Base-by-base conservation (phyloP, 2,329 filamentous ascomycete species). In the Phialocephala sp. region DNA sequence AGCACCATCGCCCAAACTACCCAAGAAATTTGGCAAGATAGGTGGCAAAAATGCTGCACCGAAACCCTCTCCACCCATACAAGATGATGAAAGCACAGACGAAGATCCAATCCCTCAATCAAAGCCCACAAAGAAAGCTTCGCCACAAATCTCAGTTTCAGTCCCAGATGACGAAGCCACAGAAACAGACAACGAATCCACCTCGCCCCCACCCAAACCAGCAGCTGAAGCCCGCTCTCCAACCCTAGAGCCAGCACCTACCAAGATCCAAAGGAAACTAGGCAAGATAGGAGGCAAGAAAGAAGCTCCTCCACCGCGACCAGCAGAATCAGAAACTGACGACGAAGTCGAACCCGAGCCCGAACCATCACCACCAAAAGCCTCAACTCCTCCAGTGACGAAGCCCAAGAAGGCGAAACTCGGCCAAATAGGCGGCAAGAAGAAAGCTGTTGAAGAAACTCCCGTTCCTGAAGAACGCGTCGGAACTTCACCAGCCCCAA, bases 361-460 rank as follows among this genome's bases (percentile, higher is more conserved):
- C 32, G 36, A n/a, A 60, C n/a, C 65, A 32, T 47, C 54, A 43
- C 54, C 62, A 2, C 58, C 39, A 27, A 41, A 50, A 8, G 43
- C 47, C 4, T 32, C 60, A 9, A 35, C 45, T 63, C 59, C 35
- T 11, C 59, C 62, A 36, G 61, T 41, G 39, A 35, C 59, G 37
- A 68, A 68, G 43, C 57, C 65, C 0, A 70, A 68, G 55, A 71
- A 68, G 64, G 66, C 66, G 5, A 71, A 69, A 32, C 43, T 75
- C 8, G 73, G 73, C 22, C 69, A 68, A 57, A 71, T 76, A 27
- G 73, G 73, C 36, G 70, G 68, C 18, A 73, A 72, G 60, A 76
- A 73, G 52, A 67, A 64, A 59, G 60, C 59, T 39, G 37, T 54
- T 14, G 63, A 60, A 56, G 27, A 63, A 22, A 61, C 55, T 14